These are phyloP conservation scores for Ramularia collo-cygni DNA, from an alignment of 2,329 filamentous ascomycete species.

Conservation along the genomic window DNA sequence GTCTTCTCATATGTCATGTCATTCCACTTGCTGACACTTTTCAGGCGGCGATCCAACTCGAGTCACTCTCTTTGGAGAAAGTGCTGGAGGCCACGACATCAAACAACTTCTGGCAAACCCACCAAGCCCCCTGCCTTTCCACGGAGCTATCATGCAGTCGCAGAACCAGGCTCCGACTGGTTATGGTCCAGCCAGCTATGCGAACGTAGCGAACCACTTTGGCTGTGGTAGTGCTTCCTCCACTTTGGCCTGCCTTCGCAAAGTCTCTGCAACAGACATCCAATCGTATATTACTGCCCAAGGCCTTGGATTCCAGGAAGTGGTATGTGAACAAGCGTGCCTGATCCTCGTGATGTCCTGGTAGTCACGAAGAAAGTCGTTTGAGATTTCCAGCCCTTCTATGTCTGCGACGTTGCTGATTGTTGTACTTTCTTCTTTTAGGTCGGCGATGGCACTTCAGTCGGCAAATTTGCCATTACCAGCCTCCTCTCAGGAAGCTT, in stretches of 20 bases:
- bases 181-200: slow-evolving; percentile 8
- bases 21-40: no score
- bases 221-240: no score
- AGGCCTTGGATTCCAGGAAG: slow-evolving; percentile 22
- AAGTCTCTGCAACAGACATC: slow-evolving; percentile 8
- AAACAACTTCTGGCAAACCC: slow-evolving; percentile 15
- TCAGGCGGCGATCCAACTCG: slow-evolving; percentile 52
- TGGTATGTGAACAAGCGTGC: no score
- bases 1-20: slow-evolving; percentile 37
- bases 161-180: slow-evolving; percentile 6
- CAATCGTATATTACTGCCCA: slow-evolving; percentile 9
- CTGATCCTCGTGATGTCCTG: no score
- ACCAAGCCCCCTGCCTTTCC: slow-evolving; percentile 15
- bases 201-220: slow-evolving; percentile 12
- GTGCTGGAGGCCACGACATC: slow-evolving; percentile 14
- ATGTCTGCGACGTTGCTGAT: no score
- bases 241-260: slow-evolving; percentile 9
- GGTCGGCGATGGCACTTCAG: slow-evolving; percentile 9
- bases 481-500: slow-evolving; percentile 10
- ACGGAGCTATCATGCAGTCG: slow-evolving; percentile 18
- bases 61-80: slow-evolving; percentile 22
- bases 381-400: no score
- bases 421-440: slow-evolving; percentile 10
- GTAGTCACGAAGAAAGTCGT: no score
- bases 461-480: slow-evolving; percentile 9